Percentiles rank a stretch among this genome's conserved stretches.
phyloP scores from a whole-genome alignment of 2,329 filamentous ascomycete genomes.

The Laburnicola sp. region DNA sequence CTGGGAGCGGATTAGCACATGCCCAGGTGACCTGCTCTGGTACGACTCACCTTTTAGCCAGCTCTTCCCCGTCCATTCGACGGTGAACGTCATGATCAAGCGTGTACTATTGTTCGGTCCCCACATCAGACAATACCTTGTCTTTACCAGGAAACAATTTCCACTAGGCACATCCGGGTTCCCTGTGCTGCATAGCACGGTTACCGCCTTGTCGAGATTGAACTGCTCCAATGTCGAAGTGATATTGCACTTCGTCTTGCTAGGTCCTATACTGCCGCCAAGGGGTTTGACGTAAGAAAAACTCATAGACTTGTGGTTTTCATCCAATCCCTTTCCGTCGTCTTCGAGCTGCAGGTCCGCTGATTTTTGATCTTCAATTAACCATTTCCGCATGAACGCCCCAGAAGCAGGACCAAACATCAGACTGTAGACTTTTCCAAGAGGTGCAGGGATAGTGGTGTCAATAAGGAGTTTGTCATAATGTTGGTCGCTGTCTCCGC shows the following conservation, averaged over 20 bases:
- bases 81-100: slow-evolving; percentile 81
- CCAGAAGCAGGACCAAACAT: slow-evolving; percentile 82
- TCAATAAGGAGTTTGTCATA: slow-evolving; percentile 86
- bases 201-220: slow-evolving; percentile 85
- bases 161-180: slow-evolving; percentile 95
- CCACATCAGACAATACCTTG: slow-evolving; percentile 93
- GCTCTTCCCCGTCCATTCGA: slow-evolving; percentile 97
- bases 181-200: slow-evolving; percentile 79
- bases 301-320: slow-evolving; percentile 72
- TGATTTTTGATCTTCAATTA: slow-evolving; percentile 85
- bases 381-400: slow-evolving; percentile 82
- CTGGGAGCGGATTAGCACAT: slow-evolving; percentile 51
- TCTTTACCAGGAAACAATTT: slow-evolving; percentile 88
- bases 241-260: slow-evolving; percentile 91
- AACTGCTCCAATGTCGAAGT: slow-evolving; percentile 80
- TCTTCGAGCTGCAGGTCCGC: slow-evolving; percentile 81
- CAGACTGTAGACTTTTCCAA: slow-evolving; percentile 88
- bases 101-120: slow-evolving; percentile 82
- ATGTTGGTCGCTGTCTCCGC: slow-evolving; percentile 74
- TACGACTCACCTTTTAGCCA: slow-evolving; percentile 82
- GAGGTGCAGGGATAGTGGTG: slow-evolving; percentile 79
- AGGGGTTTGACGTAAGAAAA: slow-evolving; percentile 94
- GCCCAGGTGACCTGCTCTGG: neutral
- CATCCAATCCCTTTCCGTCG: slow-evolving; percentile 75
- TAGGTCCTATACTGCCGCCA: slow-evolving; percentile 80